Conservation (phyloP, 352 stramenopile genomes). For the Pythium utonaiense region DNA sequence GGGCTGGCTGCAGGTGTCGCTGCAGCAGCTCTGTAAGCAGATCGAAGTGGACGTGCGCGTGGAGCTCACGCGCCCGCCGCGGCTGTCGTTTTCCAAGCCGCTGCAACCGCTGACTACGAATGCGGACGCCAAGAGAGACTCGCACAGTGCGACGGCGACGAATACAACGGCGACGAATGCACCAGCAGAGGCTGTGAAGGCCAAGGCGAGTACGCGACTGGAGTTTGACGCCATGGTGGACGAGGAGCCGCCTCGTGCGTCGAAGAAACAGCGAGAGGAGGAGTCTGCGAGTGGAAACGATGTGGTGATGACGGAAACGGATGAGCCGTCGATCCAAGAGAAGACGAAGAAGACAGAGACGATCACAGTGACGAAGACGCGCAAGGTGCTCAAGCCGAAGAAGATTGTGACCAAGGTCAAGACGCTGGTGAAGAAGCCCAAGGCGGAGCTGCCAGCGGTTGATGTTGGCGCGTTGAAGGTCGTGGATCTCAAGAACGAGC, state of each 20-base stretch:
- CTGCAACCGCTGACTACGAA: conserved; percentile 7
- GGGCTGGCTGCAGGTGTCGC: conserved; percentile 45
- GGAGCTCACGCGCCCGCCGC: conserved; percentile 28
- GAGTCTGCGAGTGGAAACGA: neutral
- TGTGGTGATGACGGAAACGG: conserved; percentile 2
- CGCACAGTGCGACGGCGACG: neutral
- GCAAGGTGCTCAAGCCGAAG: conserved; percentile 33
- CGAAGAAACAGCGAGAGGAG: conserved; percentile 18
- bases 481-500: conserved; percentile 47
- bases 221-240: conserved; percentile 11
- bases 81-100: conserved; percentile 23
- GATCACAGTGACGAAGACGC: conserved; percentile 37
- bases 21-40: conserved; percentile 43
- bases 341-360: neutral
- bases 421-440: conserved; percentile 20
- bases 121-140: neutral
- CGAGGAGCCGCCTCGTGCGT: conserved; percentile 4
- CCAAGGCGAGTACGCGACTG: conserved; percentile 8
- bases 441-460: conserved; percentile 23
- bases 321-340: neutral
- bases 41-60: conserved; percentile 46
- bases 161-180: conserved; percentile 12
- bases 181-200: conserved; percentile 10
- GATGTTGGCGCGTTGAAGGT: conserved; percentile 38
- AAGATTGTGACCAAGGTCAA: conserved; percentile 24